Evolutionary conservation across 352 stramenopile genomes (phyloP).

Genomic region (Phytophthora ohioensis): DNA sequence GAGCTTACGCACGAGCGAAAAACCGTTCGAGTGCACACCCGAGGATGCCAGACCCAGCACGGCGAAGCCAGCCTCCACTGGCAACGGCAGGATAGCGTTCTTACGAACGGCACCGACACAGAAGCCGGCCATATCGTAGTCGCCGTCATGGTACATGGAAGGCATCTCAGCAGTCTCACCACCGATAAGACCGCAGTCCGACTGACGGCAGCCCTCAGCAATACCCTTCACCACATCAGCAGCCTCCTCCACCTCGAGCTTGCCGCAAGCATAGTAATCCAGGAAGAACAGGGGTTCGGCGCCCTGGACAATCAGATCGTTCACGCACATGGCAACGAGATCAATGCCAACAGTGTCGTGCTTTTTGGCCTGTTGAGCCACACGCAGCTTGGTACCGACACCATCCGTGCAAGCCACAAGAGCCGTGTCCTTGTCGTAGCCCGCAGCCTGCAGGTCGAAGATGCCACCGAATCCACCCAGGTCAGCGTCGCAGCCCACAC

Average conservation of each 20-base stretch:
- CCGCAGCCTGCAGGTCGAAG: slow-evolving; percentile 97
- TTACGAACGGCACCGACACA: slow-evolving; percentile 96
- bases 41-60: slow-evolving; percentile 96
- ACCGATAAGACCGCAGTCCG: slow-evolving; percentile 96
- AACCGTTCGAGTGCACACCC: slow-evolving; percentile 99
- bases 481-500: slow-evolving; percentile 96
- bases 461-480: slow-evolving; percentile 98
- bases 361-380: slow-evolving; percentile 89
- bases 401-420: slow-evolving; percentile 98
- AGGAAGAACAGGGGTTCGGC: slow-evolving; percentile 99
- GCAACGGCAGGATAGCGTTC: slow-evolving; percentile 86
- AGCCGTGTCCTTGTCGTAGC: slow-evolving; percentile 97
- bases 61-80: slow-evolving; percentile 90
- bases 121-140: slow-evolving; percentile 99
- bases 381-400: slow-evolving; percentile 98
- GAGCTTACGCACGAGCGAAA: slow-evolving; percentile 98
- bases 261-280: slow-evolving; percentile 99
- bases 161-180: slow-evolving; percentile 99
- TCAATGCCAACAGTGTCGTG: slow-evolving; percentile 98
- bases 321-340: slow-evolving; percentile 99
- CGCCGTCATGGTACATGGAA: slow-evolving; percentile 97
- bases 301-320: slow-evolving; percentile 99
- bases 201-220: slow-evolving; percentile 96
- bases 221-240: slow-evolving; percentile 97
- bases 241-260: slow-evolving; percentile 96